These are phyloP conservation scores for Coniochaeta prunicola DNA, from an alignment of 2,329 filamentous ascomycete genomes.

Conservation along the genomic window DNA sequence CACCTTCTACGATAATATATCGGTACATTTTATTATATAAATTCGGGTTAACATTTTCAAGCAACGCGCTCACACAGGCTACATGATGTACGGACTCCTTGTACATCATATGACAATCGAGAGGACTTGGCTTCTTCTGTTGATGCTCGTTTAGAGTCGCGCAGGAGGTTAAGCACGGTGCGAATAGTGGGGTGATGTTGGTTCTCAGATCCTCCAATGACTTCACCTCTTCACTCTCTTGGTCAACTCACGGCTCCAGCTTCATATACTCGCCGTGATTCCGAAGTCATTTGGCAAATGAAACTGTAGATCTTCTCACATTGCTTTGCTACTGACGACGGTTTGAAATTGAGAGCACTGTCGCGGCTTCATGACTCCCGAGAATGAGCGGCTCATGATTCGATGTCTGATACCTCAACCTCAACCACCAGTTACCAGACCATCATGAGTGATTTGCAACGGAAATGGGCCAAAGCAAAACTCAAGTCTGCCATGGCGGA, in stretches of 20 bases:
- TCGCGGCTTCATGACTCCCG: not conserved
- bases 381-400: not conserved
- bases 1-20: not conserved
- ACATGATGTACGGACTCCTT: too few species aligned
- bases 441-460: constrained; percentile 24
- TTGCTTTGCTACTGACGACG: too few species aligned
- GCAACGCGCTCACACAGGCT: not conserved
- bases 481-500: constrained; percentile 9
- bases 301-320: not conserved
- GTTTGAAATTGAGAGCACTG: not conserved
- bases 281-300: not conserved
- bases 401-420: constrained; percentile 3
- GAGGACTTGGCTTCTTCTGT: too few species aligned
- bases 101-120: too few species aligned
- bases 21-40: not conserved
- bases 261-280: too few species aligned
- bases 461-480: constrained; percentile 23
- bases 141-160: too few species aligned
- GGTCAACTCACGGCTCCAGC: not conserved
- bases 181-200: not conserved
- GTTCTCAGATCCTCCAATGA: constrained; percentile 5
- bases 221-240: constrained; percentile 6
- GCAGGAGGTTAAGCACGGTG: constrained; percentile 7
- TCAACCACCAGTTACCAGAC: constrained; percentile 1
- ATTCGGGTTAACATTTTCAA: not conserved